Conservation (phyloP, 495 filamentous ascomycete species). For the Aspergillus heteromorphus region DNA sequence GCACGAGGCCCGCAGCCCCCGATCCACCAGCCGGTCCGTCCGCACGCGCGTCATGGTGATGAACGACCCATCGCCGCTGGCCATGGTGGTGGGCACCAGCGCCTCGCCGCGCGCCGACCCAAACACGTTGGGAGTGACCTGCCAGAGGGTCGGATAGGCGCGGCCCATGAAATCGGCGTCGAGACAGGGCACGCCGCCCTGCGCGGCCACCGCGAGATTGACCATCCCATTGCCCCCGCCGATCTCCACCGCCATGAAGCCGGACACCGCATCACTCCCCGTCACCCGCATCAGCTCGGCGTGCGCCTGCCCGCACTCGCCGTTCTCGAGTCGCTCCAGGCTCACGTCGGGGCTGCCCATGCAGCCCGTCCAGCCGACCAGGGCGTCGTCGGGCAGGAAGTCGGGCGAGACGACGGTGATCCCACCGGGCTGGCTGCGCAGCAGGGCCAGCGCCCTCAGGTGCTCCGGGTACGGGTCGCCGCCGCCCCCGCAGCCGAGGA, state of each 20-base stretch:
- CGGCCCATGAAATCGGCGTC: slow-evolving; percentile 38
- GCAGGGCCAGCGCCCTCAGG: slow-evolving; percentile 15
- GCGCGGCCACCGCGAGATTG: slow-evolving; percentile 23
- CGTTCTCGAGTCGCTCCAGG: slow-evolving; percentile 27
- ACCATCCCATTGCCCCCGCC: slow-evolving; percentile 36
- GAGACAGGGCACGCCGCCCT: slow-evolving; percentile 25
- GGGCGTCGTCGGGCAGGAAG: slow-evolving; percentile 15
- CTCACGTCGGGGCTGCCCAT: slow-evolving; percentile 28
- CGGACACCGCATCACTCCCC: slow-evolving; percentile 20
- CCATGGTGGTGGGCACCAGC: slow-evolving; percentile 30
- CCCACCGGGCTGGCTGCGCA: slow-evolving; percentile 5
- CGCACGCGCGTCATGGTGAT: slow-evolving; percentile 33
- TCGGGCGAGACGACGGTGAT: slow-evolving; percentile 17
- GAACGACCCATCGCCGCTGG: slow-evolving; percentile 30
- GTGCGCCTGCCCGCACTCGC: slow-evolving; percentile 26
- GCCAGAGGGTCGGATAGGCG: slow-evolving; percentile 30
- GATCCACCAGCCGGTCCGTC: slow-evolving; percentile 29
- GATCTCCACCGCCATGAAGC: slow-evolving; percentile 30
- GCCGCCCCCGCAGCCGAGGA: slow-evolving; percentile 55
- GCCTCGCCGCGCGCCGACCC: slow-evolving; percentile 20
- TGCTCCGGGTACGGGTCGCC: slow-evolving; percentile 35
- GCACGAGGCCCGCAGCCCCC: slow-evolving; percentile 25
- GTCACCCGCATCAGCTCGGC: slow-evolving; percentile 27
- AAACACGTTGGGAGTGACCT: slow-evolving; percentile 28
- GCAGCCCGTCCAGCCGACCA: slow-evolving; percentile 22